Conservation (phyloP, 1,284 basidiomycete species). For the Cryptococcus floricola region DNA sequence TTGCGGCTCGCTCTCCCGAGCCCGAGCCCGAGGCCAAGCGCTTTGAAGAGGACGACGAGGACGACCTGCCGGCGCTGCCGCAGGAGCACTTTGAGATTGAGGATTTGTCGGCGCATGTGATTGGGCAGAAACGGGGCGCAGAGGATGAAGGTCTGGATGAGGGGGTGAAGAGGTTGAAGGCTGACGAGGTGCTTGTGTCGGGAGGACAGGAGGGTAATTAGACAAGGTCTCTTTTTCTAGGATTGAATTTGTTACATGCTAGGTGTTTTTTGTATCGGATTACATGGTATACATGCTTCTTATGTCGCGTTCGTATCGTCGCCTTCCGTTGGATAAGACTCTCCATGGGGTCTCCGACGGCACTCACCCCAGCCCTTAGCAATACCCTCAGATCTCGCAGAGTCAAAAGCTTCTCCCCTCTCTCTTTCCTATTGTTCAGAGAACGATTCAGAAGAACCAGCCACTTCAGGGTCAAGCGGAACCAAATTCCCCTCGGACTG, state of each 20-base stretch:
- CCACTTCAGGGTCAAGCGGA: too few relatives aligned
- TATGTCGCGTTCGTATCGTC: too few relatives aligned
- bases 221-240: neutral
- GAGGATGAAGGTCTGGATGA: neutral
- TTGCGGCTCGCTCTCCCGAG: neutral
- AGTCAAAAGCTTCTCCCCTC: too few relatives aligned
- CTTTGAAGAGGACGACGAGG: neutral
- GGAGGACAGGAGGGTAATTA: neutral
- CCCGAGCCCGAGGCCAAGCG: neutral
- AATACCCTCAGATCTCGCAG: too few relatives aligned
- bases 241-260: neutral
- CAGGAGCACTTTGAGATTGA: neutral
- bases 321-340: too few relatives aligned
- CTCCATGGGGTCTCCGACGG: too few relatives aligned
- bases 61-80: neutral
- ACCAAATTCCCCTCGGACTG: too few relatives aligned
- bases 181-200: neutral
- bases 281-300: too few relatives aligned
- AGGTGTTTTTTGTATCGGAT: too few relatives aligned
- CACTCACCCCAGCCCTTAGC: too few relatives aligned
- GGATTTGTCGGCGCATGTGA: neutral
- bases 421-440: too few relatives aligned
- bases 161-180: conserved; percentile 2
- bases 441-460: too few relatives aligned
- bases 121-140: conserved; percentile 6